Conservation (phyloP, 176 grass and related monocot genomes). For the Carex parvula region DNA sequence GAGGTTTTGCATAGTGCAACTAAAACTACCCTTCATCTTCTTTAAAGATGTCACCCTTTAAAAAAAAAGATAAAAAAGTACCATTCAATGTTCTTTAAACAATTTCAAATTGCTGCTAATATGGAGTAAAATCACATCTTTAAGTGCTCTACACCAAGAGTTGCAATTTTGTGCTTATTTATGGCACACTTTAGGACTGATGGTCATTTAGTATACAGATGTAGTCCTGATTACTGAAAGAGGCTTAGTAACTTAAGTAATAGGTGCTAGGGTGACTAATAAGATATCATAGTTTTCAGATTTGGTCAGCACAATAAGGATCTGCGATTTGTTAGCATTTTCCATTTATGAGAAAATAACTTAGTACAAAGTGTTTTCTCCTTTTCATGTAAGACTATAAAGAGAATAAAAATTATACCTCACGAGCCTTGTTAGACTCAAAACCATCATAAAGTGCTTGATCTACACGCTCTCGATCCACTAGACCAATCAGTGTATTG, state of each 20-base stretch:
- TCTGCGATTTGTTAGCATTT: neutral
- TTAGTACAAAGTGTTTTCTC: neutral
- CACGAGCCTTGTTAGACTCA: slow-evolving; percentile 88
- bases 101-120: neutral
- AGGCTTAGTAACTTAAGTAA: neutral
- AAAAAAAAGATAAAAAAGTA: neutral
- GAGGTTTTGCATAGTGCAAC: neutral
- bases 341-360: neutral
- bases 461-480: slow-evolving; percentile 77
- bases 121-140: neutral
- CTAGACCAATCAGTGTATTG: slow-evolving; percentile 97
- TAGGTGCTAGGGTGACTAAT: neutral
- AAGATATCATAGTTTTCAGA: neutral
- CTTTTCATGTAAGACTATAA: neutral
- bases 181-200: neutral
- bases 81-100: neutral
- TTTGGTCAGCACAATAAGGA: neutral
- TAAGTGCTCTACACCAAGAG: neutral
- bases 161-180: neutral
- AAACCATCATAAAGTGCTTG: slow-evolving; percentile 94
- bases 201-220: neutral
- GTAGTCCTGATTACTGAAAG: neutral
- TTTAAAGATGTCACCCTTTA: neutral
- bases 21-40: neutral
- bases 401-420: slow-evolving; percentile 43